Conservation (phyloP, 2,329 filamentous ascomycete genomes). For the Onygena corvina region DNA sequence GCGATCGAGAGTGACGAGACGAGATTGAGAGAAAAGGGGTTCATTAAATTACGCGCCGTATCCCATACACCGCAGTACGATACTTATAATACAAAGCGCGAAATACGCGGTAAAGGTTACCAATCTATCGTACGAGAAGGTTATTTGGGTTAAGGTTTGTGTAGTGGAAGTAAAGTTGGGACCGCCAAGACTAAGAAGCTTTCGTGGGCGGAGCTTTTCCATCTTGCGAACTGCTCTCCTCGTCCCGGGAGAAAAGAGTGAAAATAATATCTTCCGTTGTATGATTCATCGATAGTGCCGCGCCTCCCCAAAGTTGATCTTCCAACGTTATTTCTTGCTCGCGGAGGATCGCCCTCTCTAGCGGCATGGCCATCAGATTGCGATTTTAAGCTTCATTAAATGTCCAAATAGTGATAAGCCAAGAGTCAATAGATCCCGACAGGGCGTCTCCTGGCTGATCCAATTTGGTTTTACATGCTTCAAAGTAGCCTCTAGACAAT, state of each 20-base stretch:
- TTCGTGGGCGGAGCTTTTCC: constrained; percentile 4
- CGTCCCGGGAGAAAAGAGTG: not conserved
- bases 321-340: constrained; percentile 6
- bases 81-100: not conserved
- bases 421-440: constrained; percentile 6
- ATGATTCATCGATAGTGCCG: constrained; percentile 7
- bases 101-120: not conserved
- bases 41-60: not conserved
- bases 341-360: constrained; percentile 3
- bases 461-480: not conserved
- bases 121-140: constrained; percentile 4
- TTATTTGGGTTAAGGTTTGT: constrained; percentile 3
- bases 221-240: not conserved
- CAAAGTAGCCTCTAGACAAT: too few species aligned
- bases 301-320: constrained; percentile 1
- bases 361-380: not conserved
- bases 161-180: constrained; percentile 4
- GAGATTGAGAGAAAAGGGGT: not conserved
- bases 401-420: constrained; percentile 5
- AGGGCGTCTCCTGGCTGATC: not conserved
- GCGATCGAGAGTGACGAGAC: too few species aligned
- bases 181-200: not conserved
- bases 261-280: too few species aligned
- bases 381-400: constrained; percentile 4
- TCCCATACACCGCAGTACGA: not conserved